Evolutionary conservation across 306 rosid genomes (phyloP), one percentile per base, ranked within the genome.

Genomic region (Bauhinia variegata): DNA sequence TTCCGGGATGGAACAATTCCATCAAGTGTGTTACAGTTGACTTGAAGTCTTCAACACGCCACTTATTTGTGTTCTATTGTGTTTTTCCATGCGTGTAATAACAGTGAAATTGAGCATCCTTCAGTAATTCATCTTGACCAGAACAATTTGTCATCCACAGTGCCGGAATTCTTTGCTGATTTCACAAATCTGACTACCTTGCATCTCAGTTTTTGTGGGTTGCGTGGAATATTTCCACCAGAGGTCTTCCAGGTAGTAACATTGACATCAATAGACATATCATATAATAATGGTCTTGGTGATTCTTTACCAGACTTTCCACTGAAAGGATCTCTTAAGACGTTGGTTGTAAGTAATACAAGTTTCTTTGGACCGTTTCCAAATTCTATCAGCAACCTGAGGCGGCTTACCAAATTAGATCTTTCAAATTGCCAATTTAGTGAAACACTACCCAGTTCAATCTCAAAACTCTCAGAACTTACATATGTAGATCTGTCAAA

Each of bases 231-330:
- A 16, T 80, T 80, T 60, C 83, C 85, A 4, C 28, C 5, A 17
- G 9, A 14, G 6, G 72, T 84, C 37, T 75, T 81, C 44, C 61
- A 75, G 18, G 11, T 78, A 63, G 65, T 37, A 50, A 56, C 71
- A 7, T n/a, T 84, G 1, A 75, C 23, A 31, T 30, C 14, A 1
- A 39, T 84, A 54, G 80, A 84, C 11, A 6, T 78, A 2, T 75
- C 83, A 23, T 0, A 32, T 0, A 84, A 84, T 61, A 0, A 2
- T 4, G 8, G 15, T 4, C 82, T 84, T 38, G 2, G 14, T 0
- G 84, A 82, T 31, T 42, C 55, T n/a, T 50, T 84, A 13, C 84
- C 86, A 39, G 63, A 78, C 7, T 84, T 84, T 28, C 47, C 46
- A 38, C 23, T 6, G 5, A 11, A 54, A 28, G 11, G 72, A 12